Conservation (phyloP, 805 yeast genomes). For the Cyberlindnera lachancei region DNA sequence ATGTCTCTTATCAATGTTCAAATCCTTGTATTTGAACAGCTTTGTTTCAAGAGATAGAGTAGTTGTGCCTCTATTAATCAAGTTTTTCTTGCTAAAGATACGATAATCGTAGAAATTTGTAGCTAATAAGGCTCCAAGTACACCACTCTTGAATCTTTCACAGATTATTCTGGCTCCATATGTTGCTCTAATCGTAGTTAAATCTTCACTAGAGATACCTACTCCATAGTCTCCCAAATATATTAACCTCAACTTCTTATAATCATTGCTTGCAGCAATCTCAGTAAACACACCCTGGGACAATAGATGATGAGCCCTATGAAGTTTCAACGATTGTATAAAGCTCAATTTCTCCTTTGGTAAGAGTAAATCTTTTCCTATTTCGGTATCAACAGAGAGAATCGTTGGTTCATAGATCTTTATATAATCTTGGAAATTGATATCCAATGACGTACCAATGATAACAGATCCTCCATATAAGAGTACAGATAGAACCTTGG, state of each 20-base stretch:
- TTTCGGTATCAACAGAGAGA: conserved; percentile 3
- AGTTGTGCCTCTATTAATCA: conserved; percentile 47
- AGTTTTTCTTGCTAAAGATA: conserved; percentile 27
- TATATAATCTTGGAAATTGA: conserved; percentile 4
- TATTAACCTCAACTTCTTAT: conserved; percentile 20
- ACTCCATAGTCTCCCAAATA: conserved; percentile 12
- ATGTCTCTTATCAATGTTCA: conserved; percentile 28
- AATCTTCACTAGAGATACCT: conserved; percentile 17
- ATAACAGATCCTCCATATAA: conserved; percentile 28
- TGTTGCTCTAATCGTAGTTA: conserved; percentile 37
- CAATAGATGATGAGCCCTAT: conserved; percentile 17
- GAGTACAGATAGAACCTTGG: conserved; percentile 28
- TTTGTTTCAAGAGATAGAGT: conserved; percentile 57
- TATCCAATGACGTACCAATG: conserved; percentile 14
- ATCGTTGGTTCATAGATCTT: conserved; percentile 9
- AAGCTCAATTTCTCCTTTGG: not conserved
- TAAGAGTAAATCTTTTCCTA: conserved; percentile 7
- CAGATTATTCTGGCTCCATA: conserved; percentile 43
- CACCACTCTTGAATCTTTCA: conserved; percentile 38
- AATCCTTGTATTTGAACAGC: conserved; percentile 28
- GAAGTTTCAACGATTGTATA: conserved; percentile 11
- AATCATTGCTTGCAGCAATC: conserved; percentile 27
- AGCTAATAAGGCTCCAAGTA: conserved; percentile 51
- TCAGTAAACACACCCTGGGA: conserved; percentile 14
- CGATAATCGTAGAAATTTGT: conserved; percentile 62